Evolutionary conservation across 2,329 filamentous ascomycete genomes (phyloP).

Genomic region (Xylaria sp.): DNA sequence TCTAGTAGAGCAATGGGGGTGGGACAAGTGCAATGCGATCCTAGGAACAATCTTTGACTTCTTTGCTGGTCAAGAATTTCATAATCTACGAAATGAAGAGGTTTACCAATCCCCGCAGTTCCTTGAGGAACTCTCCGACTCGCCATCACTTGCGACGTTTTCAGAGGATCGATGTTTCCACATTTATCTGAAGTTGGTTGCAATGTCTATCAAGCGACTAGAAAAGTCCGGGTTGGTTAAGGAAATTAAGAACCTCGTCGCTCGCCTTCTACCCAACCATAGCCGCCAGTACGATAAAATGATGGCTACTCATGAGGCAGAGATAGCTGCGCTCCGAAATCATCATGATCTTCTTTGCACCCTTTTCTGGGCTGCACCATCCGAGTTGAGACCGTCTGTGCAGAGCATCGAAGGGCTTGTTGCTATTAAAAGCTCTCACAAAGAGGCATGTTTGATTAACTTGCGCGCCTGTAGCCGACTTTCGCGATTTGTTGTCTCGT

Average conservation of each 20-base stretch:
- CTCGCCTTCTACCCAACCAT: slow-evolving; percentile 69
- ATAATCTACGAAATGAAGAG: slow-evolving; percentile 69
- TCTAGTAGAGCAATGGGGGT: slow-evolving; percentile 69
- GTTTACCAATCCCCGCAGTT: slow-evolving; percentile 66
- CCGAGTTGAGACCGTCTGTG: slow-evolving; percentile 57
- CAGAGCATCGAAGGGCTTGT: slow-evolving; percentile 66
- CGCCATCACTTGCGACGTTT: slow-evolving; percentile 56
- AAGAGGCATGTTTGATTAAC: slow-evolving; percentile 69
- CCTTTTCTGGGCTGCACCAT: slow-evolving; percentile 67
- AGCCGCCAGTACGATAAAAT: slow-evolving; percentile 69
- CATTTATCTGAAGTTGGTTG: slow-evolving; percentile 69
- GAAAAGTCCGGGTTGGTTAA: slow-evolving; percentile 55
- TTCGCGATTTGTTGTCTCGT: slow-evolving; percentile 61
- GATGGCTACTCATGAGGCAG: slow-evolving; percentile 62
- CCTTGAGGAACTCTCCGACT: slow-evolving; percentile 58
- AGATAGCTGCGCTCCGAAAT: slow-evolving; percentile 69
- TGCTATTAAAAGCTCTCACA: slow-evolving; percentile 64
- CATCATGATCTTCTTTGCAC: slow-evolving; percentile 72
- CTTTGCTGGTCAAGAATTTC: slow-evolving; percentile 66
- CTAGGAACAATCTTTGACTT: slow-evolving; percentile 71
- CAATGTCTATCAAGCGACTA: slow-evolving; percentile 60
- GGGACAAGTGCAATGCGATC: slow-evolving; percentile 62
- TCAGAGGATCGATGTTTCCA: slow-evolving; percentile 68
- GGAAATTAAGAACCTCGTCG: slow-evolving; percentile 65
- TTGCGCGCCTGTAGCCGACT: slow-evolving; percentile 68